Evolutionary conservation across 441 rosid species (phyloP), one percentile per base, ranked within the genome.

Genomic region (Flueggea neowawraea): DNA sequence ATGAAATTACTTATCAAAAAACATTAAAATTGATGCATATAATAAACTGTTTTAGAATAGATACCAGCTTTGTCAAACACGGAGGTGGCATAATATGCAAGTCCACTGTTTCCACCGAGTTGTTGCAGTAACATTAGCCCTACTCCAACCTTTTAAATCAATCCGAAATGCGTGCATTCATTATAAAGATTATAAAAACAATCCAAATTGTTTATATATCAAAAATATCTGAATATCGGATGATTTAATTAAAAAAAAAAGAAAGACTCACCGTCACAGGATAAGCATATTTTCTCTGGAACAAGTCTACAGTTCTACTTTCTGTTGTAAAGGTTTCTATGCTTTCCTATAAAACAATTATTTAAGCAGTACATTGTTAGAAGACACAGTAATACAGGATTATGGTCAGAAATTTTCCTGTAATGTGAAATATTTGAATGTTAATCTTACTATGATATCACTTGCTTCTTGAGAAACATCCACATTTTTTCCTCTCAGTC

Each of bases 81-180:
- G 31, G 82, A 69, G 60, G 75, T 75, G 6, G 78, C 78, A 56
- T 84, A 88, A 58, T 36, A 81, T 12, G 70, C 66, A 62, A 88
- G 9, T 28, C 81, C 92, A 45, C 74, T 65, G 31, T 51, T 54
- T 31, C 90, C 92, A 15, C 75, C 73, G 45, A 84, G 69, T 75
- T 78, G 81, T 53, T 75, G 84, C 14, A 88, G 16, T 4, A 72
- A 11, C 84, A 91, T 78, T 16, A 88, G 47, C 56, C 96, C 97
- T 6, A 80, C 79, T 55, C 87, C 94, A 62, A 81, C 71, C 94
- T 57, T 43, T 11, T 43, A 43, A 43, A 43, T 43, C 12, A 6
- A 6, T 11, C 45, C 45, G 12, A 43, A 11, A 43, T 6, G 8
- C 1, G 12, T 43, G 8, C 45, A 6, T 11, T 6, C 12, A 11